Conservation (phyloP, 2,329 filamentous ascomycete species). For the Penicillium brasilianum region DNA sequence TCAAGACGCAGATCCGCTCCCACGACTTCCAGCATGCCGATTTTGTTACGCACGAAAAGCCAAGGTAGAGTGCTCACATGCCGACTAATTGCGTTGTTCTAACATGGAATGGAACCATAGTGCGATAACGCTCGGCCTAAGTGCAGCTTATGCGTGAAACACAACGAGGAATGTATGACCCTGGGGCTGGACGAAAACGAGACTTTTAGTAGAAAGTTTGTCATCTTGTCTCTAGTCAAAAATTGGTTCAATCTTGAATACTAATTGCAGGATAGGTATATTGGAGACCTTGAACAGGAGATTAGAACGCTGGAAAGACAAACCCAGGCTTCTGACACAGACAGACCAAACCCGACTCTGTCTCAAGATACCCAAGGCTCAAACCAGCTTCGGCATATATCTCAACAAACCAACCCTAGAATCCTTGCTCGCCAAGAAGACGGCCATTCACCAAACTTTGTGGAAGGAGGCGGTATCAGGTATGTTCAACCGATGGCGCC, state of each 20-base stretch:
- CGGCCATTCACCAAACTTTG: slow-evolving; percentile 24
- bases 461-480: slow-evolving; percentile 30
- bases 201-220: slow-evolving; percentile 31
- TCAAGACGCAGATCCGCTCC: slow-evolving; percentile 4
- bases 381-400: neutral
- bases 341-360: neutral
- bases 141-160: slow-evolving; percentile 36
- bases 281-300: slow-evolving; percentile 35
- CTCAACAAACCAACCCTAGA: neutral
- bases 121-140: slow-evolving; percentile 40
- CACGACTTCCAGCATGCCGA: slow-evolving; percentile 29
- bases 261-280: slow-evolving; percentile 22
- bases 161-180: slow-evolving; percentile 35
- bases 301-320: slow-evolving; percentile 17
- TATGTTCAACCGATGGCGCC: slow-evolving; percentile 1
- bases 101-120: slow-evolving; percentile 7
- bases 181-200: slow-evolving; percentile 30
- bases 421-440: neutral
- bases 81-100: neutral
- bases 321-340: neutral
- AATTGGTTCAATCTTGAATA: neutral
- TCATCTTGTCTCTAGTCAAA: neutral
- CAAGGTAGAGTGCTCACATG: slow-evolving; percentile 18
- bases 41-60: slow-evolving; percentile 30
- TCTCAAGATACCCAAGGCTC: neutral